Conservation (phyloP, 2,329 filamentous ascomycete genomes). For the Xylariaceae sp. region DNA sequence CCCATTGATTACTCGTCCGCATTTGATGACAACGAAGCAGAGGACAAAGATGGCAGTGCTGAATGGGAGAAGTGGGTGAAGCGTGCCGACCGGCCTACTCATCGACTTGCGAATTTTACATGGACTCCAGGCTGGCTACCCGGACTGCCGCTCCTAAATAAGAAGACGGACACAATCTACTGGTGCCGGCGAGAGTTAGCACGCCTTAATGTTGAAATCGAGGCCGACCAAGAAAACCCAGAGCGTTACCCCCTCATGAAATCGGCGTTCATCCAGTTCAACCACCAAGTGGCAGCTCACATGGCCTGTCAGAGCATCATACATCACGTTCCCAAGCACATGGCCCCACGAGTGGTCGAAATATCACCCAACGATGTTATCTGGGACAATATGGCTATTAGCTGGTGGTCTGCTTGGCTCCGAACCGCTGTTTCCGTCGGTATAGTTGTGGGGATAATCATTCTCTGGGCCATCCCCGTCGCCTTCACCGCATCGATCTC, state of each 20-base stretch:
- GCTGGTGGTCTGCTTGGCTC: conserved; percentile 87
- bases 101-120: conserved; percentile 63
- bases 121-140: conserved; percentile 66
- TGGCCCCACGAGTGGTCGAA: conserved; percentile 89
- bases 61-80: conserved; percentile 81
- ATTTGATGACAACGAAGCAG: conserved; percentile 55
- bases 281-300: conserved; percentile 93
- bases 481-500: conserved; percentile 81
- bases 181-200: conserved; percentile 85
- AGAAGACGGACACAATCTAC: conserved; percentile 94
- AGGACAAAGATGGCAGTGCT: conserved; percentile 59
- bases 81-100: conserved; percentile 78
- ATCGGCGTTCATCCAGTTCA: conserved; percentile 97
- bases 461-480: conserved; percentile 88
- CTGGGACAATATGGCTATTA: conserved; percentile 96
- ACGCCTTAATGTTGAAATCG: conserved; percentile 85
- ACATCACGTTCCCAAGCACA: conserved; percentile 87
- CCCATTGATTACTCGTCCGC: conserved; percentile 57
- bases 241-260: conserved; percentile 90
- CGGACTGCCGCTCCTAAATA: conserved; percentile 71
- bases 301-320: conserved; percentile 95
- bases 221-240: conserved; percentile 78
- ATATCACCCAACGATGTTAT: conserved; percentile 89
- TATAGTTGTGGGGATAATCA: conserved; percentile 68
- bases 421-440: conserved; percentile 63